Base-by-base conservation (phyloP, 164 flowering plant species). In the Malania oleifera region DNA sequence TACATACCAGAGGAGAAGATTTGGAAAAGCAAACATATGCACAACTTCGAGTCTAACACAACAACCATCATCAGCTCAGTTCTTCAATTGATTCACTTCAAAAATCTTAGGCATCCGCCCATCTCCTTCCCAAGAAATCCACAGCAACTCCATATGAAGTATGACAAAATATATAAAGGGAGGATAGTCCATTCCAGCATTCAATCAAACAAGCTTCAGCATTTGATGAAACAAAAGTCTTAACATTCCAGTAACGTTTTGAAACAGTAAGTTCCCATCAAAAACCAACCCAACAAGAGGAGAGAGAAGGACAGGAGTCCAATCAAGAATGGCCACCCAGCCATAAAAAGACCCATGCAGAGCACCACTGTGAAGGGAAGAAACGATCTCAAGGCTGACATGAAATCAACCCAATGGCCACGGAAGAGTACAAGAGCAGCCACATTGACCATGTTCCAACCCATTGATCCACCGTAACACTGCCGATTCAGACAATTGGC, bases 391-490 rank as follows among this genome's bases (percentile, higher is more conserved):
- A 88, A 11, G 15, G 84, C 51, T 1, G 96, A 80, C 74, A 71
- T 71, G 24, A 20, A 11, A 54, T 77, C 77, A 31, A 90, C 78
- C 98, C 98, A 93, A 2, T 52, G 74, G 35, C 96, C 98, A 60
- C 80, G 78, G 31, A 68, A 62, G 25, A 87, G 71, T 19, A 93
- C 56, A 13, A 89, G 78, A 37, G 73, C 78, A 8, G 77, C 95
- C 40, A 87, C 90, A 53, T 73, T 76, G 2, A 90, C 58, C 86
- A 93, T 82, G 75, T 87, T 93, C 98, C 98, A 93, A 2, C 62
- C 67, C 76, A 82, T 70, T 54, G 84, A 78, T 11, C 90, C 90
- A 24, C 73, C 80, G 59, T 87, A 89, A 49, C 80, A 69, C 29
- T 90, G 72, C 41, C 89, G 75, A 52, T 93, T 93, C 60, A 93